Evolutionary conservation across 2,329 filamentous ascomycete genomes (phyloP).

Genomic region (Fusarium sp.): DNA sequence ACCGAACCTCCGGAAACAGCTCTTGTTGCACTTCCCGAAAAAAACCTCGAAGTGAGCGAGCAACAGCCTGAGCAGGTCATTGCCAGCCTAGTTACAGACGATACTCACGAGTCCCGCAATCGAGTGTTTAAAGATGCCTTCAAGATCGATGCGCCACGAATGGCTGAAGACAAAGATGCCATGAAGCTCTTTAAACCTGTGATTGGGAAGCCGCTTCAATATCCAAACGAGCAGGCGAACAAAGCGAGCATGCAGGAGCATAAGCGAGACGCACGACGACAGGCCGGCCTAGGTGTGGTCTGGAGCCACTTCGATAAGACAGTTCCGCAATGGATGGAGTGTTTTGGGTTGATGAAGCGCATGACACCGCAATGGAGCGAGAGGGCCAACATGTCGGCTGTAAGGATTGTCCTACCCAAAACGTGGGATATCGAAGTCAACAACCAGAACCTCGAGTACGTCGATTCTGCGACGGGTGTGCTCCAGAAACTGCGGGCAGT

Average conservation of each 20-base stretch:
- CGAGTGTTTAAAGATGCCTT: conserved; percentile 48
- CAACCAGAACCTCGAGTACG: conserved; percentile 50
- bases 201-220: conserved; percentile 45
- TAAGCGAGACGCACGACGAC: conserved; percentile 48
- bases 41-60: conserved; percentile 7
- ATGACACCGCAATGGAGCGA: conserved; percentile 51
- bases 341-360: conserved; percentile 53
- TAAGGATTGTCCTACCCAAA: conserved; percentile 52
- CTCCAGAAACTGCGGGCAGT: conserved; percentile 50
- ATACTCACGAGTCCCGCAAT: conserved; percentile 41
- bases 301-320: conserved; percentile 46
- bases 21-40: not conserved
- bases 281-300: conserved; percentile 52
- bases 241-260: conserved; percentile 38
- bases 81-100: conserved; percentile 24
- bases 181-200: conserved; percentile 44
- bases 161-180: conserved; percentile 31
- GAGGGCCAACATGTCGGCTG: conserved; percentile 51
- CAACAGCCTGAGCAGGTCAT: conserved; percentile 12
- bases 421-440: conserved; percentile 51
- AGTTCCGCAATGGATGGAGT: conserved; percentile 55
- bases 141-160: conserved; percentile 33
- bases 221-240: conserved; percentile 44
- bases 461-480: conserved; percentile 52
- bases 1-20: conserved; percentile 5